Base-by-base conservation (phyloP, 2,329 filamentous ascomycete species). In the Colletotrichum camelliae region DNA sequence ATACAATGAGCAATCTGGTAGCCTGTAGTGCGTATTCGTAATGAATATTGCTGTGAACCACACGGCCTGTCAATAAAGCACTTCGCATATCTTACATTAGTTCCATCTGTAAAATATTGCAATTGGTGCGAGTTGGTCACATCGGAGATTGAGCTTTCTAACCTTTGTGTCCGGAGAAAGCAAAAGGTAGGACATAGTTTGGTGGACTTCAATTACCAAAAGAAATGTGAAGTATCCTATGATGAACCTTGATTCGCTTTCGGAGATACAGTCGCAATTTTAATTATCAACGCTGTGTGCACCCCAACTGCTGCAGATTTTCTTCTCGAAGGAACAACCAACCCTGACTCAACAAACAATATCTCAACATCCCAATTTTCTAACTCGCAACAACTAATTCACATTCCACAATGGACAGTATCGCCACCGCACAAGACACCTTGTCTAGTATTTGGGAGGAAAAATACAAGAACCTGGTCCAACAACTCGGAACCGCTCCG, bases 371-470 rank as follows among this genome's bases (percentile, higher is more conserved):
- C n/a, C 4, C 5, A 52, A 52, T 4, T 7, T 13, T 52, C 43
- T 6, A 21, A 52, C 0, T 21, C 10, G 13, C 3, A 7, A 13
- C 6, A 13, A 52, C 13, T n/a, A 21, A 21, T 12, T 2, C 10
- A 52, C n/a, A 52, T 21, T 52, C 2, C 5, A 52, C 21, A n/a
- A 52, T 52, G 43, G 43, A 52, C 12, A 52, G 12, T 7, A 21
- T 52, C 43, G 10, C 43, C 43, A 52, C n/a, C 43, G n/a, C 12
- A 10, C 10, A 10, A 52, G 43, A 21, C 10, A 52, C 43, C 18
- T 21, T 52, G 43, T 52, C 43, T 10, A 52, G 12, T 10, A 52
- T 21, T 21, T 52, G 43, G 43, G 43, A 52, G n/a, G 43, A 52
- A 6, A 48, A 52, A n/a, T 52, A 21, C 43, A 52, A 4, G 1